Base-by-base conservation (phyloP, 176 grass and related monocot species). In the Pontederia paniculata region DNA sequence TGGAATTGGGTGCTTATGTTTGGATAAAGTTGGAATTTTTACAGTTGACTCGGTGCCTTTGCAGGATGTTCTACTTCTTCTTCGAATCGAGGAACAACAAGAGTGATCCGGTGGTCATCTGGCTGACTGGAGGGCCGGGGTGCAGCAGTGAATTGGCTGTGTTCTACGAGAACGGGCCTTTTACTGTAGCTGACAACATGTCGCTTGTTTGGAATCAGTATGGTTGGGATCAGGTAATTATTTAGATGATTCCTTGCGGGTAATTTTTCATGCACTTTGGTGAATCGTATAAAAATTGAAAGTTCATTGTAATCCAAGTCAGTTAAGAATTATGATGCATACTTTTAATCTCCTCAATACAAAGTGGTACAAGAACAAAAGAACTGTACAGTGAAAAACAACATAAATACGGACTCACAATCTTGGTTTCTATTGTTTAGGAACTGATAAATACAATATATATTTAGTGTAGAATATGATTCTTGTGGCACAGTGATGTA, bases 1-100 rank as follows among this genome's bases (percentile, higher is more conserved):
- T 58, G 55, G 12, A 16, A 2, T 58, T 16, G 14, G 14, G 2
- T 31, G 14, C 17, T 48, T 50, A 50, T 37, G 28, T 37, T 37
- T 37, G 28, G 56, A 42, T 66, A 49, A 48, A 48, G 8, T 49
- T 17, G 48, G 14, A 7, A 9, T 66, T 73, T 37, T 13, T 2
- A 44, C 41, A 2, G 17, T 46, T 42, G 7, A 58, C 18, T 17
- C 14, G 9, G 10, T 13, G 17, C 14, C 23, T 18, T 55, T 65
- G 59, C 28, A 97, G 93, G 74, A 81, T 97, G 76, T 97, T 97
- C 86, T 97, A 90, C 81, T 78, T 90, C 57, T 97, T 97, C 86
- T 97, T 97, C 47, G 86, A 97, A 59, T 97, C 93, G 12, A 87
- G 86, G 73, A 60, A 80, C 11, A 74, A 79, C 68, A 82, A 84